Conservation (phyloP, 2,329 filamentous ascomycete species). For the Lasiodiplodia sp. region DNA sequence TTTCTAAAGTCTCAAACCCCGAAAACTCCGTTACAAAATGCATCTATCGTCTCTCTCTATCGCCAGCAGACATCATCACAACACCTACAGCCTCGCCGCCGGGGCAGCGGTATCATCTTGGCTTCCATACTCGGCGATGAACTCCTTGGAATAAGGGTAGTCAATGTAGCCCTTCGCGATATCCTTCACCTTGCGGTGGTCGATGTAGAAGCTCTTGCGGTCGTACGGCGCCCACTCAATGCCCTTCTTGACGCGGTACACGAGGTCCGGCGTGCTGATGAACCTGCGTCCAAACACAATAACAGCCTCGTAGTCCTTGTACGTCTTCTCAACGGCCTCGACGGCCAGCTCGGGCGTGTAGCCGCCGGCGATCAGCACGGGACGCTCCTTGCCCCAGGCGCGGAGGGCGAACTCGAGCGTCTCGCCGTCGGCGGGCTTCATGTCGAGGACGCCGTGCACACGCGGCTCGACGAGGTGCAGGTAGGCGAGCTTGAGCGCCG, state of each 20-base stretch:
- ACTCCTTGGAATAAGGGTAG: constrained; percentile 50
- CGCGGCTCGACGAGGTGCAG: constrained; percentile 69
- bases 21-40: neutral
- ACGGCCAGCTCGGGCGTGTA: constrained; percentile 50
- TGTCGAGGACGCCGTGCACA: constrained; percentile 49
- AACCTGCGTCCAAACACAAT: constrained; percentile 59
- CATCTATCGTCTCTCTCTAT: neutral
- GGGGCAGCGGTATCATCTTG: neutral
- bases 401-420: constrained; percentile 38
- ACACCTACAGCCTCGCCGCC: constrained; percentile 3
- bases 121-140: constrained; percentile 26
- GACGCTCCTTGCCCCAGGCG: constrained; percentile 35
- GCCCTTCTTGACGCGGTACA: constrained; percentile 53
- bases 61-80: too few relatives aligned
- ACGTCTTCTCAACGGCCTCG: constrained; percentile 48
- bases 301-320: constrained; percentile 52
- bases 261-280: constrained; percentile 58
- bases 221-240: constrained; percentile 55
- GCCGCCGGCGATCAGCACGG: constrained; percentile 52
- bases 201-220: constrained; percentile 54
- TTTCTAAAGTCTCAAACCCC: neutral
- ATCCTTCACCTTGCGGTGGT: constrained; percentile 36
- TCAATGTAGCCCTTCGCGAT: constrained; percentile 49
- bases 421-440: constrained; percentile 35
- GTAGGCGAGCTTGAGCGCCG: constrained; percentile 63